phyloP scores from a whole-genome alignment of 2,329 filamentous ascomycete species.

The Neofusicoccum sp. region DNA sequence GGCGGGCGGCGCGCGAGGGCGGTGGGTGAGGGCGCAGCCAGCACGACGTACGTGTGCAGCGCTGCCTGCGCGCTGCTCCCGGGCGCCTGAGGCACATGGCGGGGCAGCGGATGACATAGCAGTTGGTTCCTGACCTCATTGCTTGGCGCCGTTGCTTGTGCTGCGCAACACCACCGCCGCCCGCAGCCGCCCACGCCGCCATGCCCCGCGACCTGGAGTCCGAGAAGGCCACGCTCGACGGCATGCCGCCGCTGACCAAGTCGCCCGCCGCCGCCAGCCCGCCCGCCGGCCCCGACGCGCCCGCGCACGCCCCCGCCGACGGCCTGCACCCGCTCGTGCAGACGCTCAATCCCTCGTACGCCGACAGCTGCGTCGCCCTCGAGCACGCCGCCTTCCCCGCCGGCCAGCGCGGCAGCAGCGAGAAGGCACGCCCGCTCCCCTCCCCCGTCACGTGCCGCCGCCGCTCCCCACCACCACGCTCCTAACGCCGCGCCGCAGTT shows the following conservation, averaged over 20 bases:
- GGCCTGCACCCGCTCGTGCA: slow-evolving; percentile 72
- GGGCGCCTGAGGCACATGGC: not conserved
- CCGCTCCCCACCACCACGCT: not conserved
- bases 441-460: not conserved
- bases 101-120: too few relatives aligned
- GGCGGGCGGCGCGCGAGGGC: not conserved
- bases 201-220: slow-evolving; percentile 47
- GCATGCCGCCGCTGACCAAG: slow-evolving; percentile 39
- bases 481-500: slow-evolving; percentile 52
- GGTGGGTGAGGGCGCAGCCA: not conserved
- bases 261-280: slow-evolving; percentile 15
- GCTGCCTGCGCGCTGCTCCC: not conserved
- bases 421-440: slow-evolving; percentile 52
- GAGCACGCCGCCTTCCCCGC: slow-evolving; percentile 60
- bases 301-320: slow-evolving; percentile 38
- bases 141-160: not conserved
- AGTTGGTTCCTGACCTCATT: too few relatives aligned
- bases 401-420: slow-evolving; percentile 55
- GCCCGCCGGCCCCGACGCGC: not conserved
- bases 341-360: slow-evolving; percentile 65
- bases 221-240: slow-evolving; percentile 34
- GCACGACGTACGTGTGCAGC: not conserved
- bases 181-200: not conserved
- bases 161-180: not conserved
- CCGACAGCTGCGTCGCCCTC: slow-evolving; percentile 60